Conservation (phyloP, 371 early-diverging fungal species). For the Nematocida homosporus region DNA sequence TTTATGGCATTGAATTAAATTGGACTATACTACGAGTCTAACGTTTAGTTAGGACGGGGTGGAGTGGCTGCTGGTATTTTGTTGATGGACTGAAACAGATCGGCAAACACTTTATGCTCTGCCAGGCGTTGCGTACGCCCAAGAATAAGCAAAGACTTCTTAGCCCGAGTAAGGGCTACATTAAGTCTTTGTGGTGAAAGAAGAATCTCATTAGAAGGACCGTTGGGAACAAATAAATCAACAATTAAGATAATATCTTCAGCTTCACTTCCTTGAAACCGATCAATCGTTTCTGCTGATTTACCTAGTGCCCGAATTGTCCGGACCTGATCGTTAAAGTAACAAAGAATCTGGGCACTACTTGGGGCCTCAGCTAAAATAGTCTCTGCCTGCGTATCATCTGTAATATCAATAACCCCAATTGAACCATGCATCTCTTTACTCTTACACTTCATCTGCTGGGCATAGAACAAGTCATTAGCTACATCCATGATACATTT, state of each 20-base stretch:
- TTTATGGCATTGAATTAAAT: too few species aligned
- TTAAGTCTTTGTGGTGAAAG: constrained; percentile 86
- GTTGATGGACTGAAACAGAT: neutral
- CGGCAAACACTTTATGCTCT: constrained; percentile 42
- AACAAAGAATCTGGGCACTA: constrained; percentile 72
- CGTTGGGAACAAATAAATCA: constrained; percentile 59
- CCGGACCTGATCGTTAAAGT: constrained; percentile 77
- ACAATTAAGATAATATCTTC: constrained; percentile 62
- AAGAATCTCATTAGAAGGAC: constrained; percentile 71
- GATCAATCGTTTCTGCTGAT: constrained; percentile 62
- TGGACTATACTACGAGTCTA: too few species aligned
- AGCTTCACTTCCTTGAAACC: constrained; percentile 67
- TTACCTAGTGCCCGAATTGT: constrained; percentile 69
- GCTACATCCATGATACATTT: constrained; percentile 79
- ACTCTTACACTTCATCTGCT: constrained; percentile 71
- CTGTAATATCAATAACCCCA: constrained; percentile 57
- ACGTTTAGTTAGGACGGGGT: too few species aligned
- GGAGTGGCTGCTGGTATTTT: too few species aligned
- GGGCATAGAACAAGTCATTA: constrained; percentile 78
- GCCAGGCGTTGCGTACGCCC: constrained; percentile 41
- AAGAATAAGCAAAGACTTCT: constrained; percentile 73
- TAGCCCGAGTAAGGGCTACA: constrained; percentile 89
- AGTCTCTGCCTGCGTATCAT: neutral
- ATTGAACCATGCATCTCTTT: constrained; percentile 56
- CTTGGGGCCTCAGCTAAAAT: neutral